Evolutionary conservation across 805 yeast species (phyloP), one percentile per base, ranked within the genome.

Genomic region (Starmera quercuum): DNA sequence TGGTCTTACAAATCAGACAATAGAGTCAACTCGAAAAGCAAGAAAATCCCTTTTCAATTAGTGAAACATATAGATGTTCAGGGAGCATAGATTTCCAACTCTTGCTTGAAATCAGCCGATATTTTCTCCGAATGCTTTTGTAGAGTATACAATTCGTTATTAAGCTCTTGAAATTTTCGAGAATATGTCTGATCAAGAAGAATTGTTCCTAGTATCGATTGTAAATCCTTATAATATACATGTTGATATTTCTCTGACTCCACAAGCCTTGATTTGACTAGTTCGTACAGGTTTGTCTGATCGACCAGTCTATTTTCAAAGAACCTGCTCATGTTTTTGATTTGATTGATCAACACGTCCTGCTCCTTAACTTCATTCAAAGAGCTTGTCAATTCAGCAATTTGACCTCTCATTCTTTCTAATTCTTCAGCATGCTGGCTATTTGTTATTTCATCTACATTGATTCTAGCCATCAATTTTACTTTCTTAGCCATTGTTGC

Each of bases 401-500:
- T 47, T 30, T 49, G 48, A 2, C 14, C 4, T 27, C 47, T 42
- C 48, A 49, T 42, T 19, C 35, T 33, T 10, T 30, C 21, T 4
- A 36, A 22, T 29, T 39, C 38, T 13, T 36, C 42, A 15, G 39
- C 40, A 18, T 46, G 45, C 3, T 39, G 36, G 3, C 17, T 21
- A 27, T 31, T 27, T n/a, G 34, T 29, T 9, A 41, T 27, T 20
- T 41, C 41, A 34, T 45, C 49, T 33, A 51, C 41, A 46, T 75
- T 74, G 34, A 69, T 50, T 16, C 47, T 67, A 0, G 90, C 95
- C 14, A 58, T 56, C 22, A 84, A 78, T 35, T 69, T 70, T 43
- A 84, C 82, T 42, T 65, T 64, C 51, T 83, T 81, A 3, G 86
- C 90, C 37, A 80, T 74, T 15, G 75, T 79, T 1, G 95, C 94